Conservation (phyloP, 495 filamentous ascomycete species). For the Penicillium cosmopolitanum region DNA sequence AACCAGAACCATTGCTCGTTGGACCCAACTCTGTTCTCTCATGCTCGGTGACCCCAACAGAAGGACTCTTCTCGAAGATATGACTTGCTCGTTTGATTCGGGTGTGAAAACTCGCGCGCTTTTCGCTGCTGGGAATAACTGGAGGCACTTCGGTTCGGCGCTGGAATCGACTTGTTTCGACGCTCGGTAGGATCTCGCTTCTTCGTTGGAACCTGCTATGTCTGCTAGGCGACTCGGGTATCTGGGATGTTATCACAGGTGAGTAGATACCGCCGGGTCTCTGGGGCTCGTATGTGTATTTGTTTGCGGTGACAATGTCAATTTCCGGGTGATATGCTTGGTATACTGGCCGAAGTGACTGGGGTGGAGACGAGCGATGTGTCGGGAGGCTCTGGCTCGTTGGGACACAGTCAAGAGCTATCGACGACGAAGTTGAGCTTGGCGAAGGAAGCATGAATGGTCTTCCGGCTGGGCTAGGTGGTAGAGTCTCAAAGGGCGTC, state of each 20-base stretch:
- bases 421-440: conserved; percentile 5
- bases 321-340: conserved; percentile 2
- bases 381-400: neutral
- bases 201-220: conserved; percentile 13
- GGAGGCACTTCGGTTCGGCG: conserved; percentile 10
- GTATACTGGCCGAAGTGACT: neutral
- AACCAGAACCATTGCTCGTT: neutral
- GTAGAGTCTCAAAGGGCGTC: conserved; percentile 20
- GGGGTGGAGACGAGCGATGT: conserved; percentile 5
- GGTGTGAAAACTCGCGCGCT: conserved; percentile 25
- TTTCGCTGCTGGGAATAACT: conserved; percentile 2
- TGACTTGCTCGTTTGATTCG: conserved; percentile 16
- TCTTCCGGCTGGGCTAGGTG: conserved; percentile 19
- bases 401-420: conserved; percentile 1
- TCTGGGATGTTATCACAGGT: conserved; percentile 11
- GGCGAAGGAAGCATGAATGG: neutral
- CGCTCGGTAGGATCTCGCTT: conserved; percentile 1
- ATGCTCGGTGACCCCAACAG: conserved; percentile 2
- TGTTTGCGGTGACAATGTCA: conserved; percentile 13
- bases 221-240: conserved; percentile 4
- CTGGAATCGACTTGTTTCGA: conserved; percentile 11
- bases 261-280: conserved; percentile 12
- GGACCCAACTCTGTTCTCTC: conserved; percentile 10
- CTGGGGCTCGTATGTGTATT: conserved; percentile 14
- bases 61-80: conserved; percentile 7